A percentile compares a stretch with the other conserved stretches of the same genome.
phyloP scores from a whole-genome alignment of 441 rosid genomes.

The Flueggea neowawraea region DNA sequence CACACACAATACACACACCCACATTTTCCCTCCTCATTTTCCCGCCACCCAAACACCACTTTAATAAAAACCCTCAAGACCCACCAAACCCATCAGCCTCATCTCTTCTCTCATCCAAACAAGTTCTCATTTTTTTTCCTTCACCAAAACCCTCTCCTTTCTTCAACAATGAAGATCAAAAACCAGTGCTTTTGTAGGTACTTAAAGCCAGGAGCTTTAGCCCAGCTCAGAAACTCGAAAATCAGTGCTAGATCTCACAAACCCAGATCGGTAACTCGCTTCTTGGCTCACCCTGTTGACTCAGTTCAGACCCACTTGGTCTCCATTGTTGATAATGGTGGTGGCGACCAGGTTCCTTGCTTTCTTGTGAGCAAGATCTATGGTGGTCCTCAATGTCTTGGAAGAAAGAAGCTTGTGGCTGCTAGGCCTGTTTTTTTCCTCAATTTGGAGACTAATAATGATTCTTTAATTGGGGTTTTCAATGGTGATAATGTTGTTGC shows the following conservation, averaged over 20 bases:
- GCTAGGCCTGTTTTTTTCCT: slow-evolving; percentile 34
- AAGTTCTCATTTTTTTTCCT: background rate
- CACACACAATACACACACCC: background rate
- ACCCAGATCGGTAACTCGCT: slow-evolving; percentile 14
- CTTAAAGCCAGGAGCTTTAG: slow-evolving; percentile 67
- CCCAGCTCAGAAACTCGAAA: slow-evolving; percentile 53
- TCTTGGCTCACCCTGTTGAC: slow-evolving; percentile 6
- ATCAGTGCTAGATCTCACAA: slow-evolving; percentile 35
- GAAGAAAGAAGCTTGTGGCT: slow-evolving; percentile 51
- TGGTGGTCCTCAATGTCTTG: slow-evolving; percentile 27
- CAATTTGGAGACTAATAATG: slow-evolving; percentile 1
- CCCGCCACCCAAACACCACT: slow-evolving; percentile 13
- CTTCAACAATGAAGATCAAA: slow-evolving; percentile 2
- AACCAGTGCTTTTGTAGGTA: slow-evolving; percentile 20
- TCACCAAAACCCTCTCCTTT: background rate
- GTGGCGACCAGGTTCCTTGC: slow-evolving; percentile 28
- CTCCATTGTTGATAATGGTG: slow-evolving; percentile 8
- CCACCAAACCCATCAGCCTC: background rate
- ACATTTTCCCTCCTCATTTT: slow-evolving; percentile 12
- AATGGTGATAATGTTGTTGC: too few species aligned
- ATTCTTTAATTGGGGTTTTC: too few species aligned
- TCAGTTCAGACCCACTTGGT: slow-evolving; percentile 15
- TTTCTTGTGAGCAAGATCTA: slow-evolving; percentile 29
- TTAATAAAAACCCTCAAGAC: background rate
- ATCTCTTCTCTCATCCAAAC: background rate